Base-by-base conservation (phyloP, 148 eudicot genomes). In the Talinum fruticosum region DNA sequence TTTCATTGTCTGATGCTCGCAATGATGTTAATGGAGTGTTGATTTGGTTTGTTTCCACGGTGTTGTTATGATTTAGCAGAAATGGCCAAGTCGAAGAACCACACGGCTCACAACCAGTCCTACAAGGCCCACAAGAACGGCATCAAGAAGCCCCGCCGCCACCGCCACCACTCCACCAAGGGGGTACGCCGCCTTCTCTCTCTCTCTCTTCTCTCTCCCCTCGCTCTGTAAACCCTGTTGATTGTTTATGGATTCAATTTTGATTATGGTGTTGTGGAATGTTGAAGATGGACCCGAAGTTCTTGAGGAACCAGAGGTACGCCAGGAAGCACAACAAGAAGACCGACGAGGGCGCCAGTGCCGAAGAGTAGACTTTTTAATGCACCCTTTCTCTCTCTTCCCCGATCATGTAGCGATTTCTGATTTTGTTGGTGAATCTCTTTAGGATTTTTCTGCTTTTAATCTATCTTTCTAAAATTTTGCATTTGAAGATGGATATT, bases 71-170 rank as follows among this genome's bases (percentile, higher is more conserved):
- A n/a, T 62, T 5, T 28, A 62, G 78, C 70, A 86, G 53, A 79
- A 79, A 92, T 90, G 97, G 97, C 97, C 44, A 92, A 92, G 85
- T 92, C 97, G 86, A 92, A 92, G 93, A 92, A 92, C 47, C 97
- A 92, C 89, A 92, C 97, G 1, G 97, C 97, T 1, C 97, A 92
- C 84, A 92, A 92, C 80, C 97, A 92, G 84, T 92, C 97, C 0
- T 66, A 73, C 89, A 92, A 92, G 84, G 90, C 90, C 23, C 97
- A 93, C 89, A 85, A 69, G 81, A 93, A 93, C 73, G 97, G 97
- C 8, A 93, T 93, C 87, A 93, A 93, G 92, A 93, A 93, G 83
- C 93, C 97, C 45, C 82, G 86, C 44, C 79, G 82, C 61, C 96
- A 93, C 53, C 95, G 97, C 30, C 84, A 93, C 84, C 85, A 83